Conservation (phyloP, 108 stramenopile species). For the Aurantiochytrium sp. region DNA sequence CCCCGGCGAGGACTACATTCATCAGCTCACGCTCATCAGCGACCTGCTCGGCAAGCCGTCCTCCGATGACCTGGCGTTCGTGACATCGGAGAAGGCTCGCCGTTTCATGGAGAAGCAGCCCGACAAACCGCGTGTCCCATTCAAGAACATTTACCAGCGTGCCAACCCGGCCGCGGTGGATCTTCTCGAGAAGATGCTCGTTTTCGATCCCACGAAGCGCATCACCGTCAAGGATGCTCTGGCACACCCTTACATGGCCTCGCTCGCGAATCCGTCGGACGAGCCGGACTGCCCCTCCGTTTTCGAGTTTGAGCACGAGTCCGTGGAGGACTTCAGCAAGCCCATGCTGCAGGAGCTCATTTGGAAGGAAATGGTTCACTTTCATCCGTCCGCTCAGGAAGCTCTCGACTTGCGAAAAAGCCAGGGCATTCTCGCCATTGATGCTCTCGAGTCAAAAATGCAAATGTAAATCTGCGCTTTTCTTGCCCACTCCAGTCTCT, state of each 20-base stretch:
- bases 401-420: not conserved
- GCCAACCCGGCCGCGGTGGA: constrained; percentile 75
- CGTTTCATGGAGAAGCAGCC: constrained; percentile 78
- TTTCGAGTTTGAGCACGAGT: constrained; percentile 76
- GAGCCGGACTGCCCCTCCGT: constrained; percentile 58
- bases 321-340: constrained; percentile 62
- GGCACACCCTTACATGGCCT: constrained; percentile 79
- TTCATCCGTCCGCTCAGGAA: not conserved
- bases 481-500: not conserved
- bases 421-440: not conserved
- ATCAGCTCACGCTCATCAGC: constrained; percentile 71
- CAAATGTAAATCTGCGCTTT: not conserved
- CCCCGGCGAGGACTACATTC: constrained; percentile 98
- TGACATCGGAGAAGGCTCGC: constrained; percentile 79
- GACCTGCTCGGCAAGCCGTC: constrained; percentile 47
- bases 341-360: constrained; percentile 71
- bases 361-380: constrained; percentile 64
- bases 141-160: constrained; percentile 62
- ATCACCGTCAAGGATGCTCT: constrained; percentile 81
- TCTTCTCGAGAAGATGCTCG: constrained; percentile 76
- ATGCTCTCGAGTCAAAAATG: not conserved
- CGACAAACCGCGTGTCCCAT: constrained; percentile 51
- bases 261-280: constrained; percentile 70
- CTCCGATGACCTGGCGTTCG: constrained; percentile 81
- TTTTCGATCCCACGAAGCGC: constrained; percentile 76